Conservation (phyloP, 768 basidiomycete species). For the Tulasnella sp. region DNA sequence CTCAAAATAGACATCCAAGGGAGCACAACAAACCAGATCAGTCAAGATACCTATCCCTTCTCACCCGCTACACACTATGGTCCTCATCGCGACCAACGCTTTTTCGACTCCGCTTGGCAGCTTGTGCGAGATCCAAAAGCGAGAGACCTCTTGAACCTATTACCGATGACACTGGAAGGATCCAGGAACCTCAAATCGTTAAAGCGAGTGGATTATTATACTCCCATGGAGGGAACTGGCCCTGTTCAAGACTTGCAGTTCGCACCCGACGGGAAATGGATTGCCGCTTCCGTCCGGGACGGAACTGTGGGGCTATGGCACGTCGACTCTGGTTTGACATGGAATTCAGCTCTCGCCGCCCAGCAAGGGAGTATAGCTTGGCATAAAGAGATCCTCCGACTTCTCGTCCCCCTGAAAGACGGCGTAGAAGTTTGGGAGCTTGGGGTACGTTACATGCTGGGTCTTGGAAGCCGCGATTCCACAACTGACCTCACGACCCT, state of each 20-base stretch:
- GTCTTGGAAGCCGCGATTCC: background rate
- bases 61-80: background rate
- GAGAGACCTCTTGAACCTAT: slow-evolving; percentile 48
- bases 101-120: background rate
- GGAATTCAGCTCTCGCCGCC: slow-evolving; percentile 54
- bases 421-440: slow-evolving; percentile 63
- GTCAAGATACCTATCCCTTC: background rate
- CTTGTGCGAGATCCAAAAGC: slow-evolving; percentile 19
- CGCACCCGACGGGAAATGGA: slow-evolving; percentile 62
- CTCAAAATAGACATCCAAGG: background rate
- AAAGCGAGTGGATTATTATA: slow-evolving; percentile 47
- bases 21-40: background rate
- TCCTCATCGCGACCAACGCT: background rate
- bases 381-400: slow-evolving; percentile 62
- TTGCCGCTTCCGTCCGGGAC: slow-evolving; percentile 60
- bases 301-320: background rate
- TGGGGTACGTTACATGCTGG: slow-evolving; percentile 39
- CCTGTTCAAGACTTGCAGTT: slow-evolving; percentile 67
- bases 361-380: slow-evolving; percentile 61
- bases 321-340: slow-evolving; percentile 40
- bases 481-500: background rate
- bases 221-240: slow-evolving; percentile 52
- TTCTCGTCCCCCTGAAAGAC: slow-evolving; percentile 56
- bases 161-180: background rate
- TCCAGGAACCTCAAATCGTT: slow-evolving; percentile 47